Evolutionary conservation across 805 yeast species (phyloP).

Genomic region (Kodamaea laetipori): DNA sequence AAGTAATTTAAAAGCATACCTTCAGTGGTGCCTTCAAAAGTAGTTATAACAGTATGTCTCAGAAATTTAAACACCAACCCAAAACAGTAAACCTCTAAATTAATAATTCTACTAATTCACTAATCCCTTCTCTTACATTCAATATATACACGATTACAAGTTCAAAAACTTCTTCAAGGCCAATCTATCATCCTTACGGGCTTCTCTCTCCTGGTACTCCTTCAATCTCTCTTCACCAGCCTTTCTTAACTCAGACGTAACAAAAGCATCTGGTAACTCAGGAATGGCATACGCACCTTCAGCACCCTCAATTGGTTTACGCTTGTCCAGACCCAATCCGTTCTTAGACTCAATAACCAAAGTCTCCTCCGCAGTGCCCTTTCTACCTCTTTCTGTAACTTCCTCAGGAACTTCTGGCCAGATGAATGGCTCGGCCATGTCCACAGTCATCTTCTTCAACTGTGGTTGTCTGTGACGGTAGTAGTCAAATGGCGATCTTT

Average conservation of each 20-base stretch:
- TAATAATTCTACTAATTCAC: background rate
- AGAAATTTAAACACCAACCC: no score
- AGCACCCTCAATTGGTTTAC: slow-evolving; percentile 69
- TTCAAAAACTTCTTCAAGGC: slow-evolving; percentile 34
- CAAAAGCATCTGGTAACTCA: slow-evolving; percentile 41
- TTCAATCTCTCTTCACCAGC: slow-evolving; percentile 24
- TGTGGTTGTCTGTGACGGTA: slow-evolving; percentile 80
- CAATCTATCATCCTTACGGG: slow-evolving; percentile 29
- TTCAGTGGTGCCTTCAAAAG: no score
- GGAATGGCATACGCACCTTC: slow-evolving; percentile 64
- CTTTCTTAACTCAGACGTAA: slow-evolving; percentile 29
- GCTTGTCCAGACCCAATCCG: slow-evolving; percentile 64
- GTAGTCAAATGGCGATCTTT: slow-evolving; percentile 52
- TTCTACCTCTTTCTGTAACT: slow-evolving; percentile 31
- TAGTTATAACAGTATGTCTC: no score
- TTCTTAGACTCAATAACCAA: slow-evolving; percentile 54
- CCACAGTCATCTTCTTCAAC: slow-evolving; percentile 94
- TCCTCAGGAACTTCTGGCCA: slow-evolving; percentile 74
- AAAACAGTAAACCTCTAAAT: no score
- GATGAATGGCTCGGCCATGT: slow-evolving; percentile 91
- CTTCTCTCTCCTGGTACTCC: slow-evolving; percentile 24
- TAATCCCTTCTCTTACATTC: background rate
- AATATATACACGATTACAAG: slow-evolving; percentile 20
- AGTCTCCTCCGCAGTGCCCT: slow-evolving; percentile 49
- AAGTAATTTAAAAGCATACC: no score